Evolutionary conservation across 176 grass and related monocot species (phyloP), one percentile per base, ranked within the genome.

Genomic region (Cocos nucifera): DNA sequence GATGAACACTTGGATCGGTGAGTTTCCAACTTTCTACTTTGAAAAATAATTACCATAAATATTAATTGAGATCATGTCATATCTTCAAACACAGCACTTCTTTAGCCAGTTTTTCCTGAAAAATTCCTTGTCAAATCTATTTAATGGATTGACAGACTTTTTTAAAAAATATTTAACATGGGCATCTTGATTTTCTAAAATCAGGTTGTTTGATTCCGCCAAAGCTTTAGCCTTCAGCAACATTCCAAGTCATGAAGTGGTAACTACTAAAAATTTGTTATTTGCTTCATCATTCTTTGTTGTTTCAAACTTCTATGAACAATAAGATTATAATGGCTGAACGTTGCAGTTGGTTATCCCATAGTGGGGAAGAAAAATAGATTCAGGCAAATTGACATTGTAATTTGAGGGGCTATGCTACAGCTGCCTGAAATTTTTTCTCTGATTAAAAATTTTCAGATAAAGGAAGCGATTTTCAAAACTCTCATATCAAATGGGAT

Each of bases 1-100:
- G 81, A 97, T 51, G 87, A 97, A 73, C 92, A 97, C 79, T 85
- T 97, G 71, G 92, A 97, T 79, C 79, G 92, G 92, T 91, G 64
- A 57, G 8, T 32, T 79, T 64, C 19, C 65, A 20, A 69, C 70
- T 77, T 75, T 63, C 63, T 22, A 10, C 15, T 14, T 30, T 12
- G 9, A 44, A 44, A 44, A 44, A 44, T 44, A 14, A 44, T 44
- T 44, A 44, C 35, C 35, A 3, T 44, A 14, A 44, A 44, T 44
- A 44, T 44, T 44, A 14, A 44, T 44, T 10, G 35, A 14, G 35
- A 44, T 44, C 10, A 44, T 44, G 35, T 8, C 2, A 44, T 44
- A 3, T 14, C 10, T 44, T 44, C 35, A 44, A 3, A 44, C 35
- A 44, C 10, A 12, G 10, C 35, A 44, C 35, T 44, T 44, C 8